These are phyloP conservation scores for Saccharomyces pastorianus DNA, from an alignment of 1,139 yeast species.

Conservation along the genomic window DNA sequence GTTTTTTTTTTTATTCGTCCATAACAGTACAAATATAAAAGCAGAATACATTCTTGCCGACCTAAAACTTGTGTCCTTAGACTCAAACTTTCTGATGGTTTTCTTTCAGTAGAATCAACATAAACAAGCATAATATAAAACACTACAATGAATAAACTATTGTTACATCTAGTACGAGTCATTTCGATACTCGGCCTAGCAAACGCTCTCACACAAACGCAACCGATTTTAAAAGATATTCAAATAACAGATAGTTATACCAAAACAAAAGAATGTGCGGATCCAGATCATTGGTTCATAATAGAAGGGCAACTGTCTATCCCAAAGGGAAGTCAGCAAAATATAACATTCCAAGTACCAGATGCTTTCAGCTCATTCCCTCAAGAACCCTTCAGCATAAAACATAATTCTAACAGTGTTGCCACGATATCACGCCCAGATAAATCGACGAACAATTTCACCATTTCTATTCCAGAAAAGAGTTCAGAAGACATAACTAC, in stretches of 20 bases:
- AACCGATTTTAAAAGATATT: conserved; percentile 7
- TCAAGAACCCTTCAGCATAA: conserved; percentile 14
- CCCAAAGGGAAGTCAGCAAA: conserved; percentile 15
- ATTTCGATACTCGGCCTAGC: neutral
- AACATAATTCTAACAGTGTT: conserved; percentile 13
- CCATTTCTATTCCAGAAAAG: conserved; percentile 13
- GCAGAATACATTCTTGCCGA: neutral
- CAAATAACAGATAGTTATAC: conserved; percentile 21
- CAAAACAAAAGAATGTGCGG: conserved; percentile 17
- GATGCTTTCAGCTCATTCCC: conserved; percentile 18
- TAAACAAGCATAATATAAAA: neutral
- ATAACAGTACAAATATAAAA: neutral
- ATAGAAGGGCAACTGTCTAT: conserved; percentile 22
- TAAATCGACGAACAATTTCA: conserved; percentile 16
- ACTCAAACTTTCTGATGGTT: neutral
- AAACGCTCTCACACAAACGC: neutral
- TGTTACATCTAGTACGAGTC: neutral
- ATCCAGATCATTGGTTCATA: conserved; percentile 24
- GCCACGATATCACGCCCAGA: conserved; percentile 16
- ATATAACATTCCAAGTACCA: conserved; percentile 22
- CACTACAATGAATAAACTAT: neutral
- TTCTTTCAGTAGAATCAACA: neutral
- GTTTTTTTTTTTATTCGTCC: neutral
- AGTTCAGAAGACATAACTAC: conserved; percentile 12
- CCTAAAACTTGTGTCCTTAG: neutral